Evolutionary conservation across 441 rosid genomes (phyloP).

Genomic region (Corymbia calophylla): DNA sequence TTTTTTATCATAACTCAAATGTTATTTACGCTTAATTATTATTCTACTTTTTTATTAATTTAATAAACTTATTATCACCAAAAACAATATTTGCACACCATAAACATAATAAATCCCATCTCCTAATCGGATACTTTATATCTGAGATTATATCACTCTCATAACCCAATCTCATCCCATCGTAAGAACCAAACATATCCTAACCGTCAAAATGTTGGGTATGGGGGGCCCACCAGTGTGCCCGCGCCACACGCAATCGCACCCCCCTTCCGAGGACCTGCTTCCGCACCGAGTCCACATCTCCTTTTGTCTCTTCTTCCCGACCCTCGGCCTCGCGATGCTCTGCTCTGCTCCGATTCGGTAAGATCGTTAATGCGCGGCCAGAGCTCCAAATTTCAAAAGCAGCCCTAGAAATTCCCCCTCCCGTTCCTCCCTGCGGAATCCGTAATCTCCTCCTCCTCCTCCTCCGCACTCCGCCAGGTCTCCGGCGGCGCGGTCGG

Average conservation of each 20-base stretch:
- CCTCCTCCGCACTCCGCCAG: not conserved
- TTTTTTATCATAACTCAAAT: not conserved
- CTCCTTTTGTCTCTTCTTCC: not conserved
- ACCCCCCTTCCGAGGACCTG: not conserved
- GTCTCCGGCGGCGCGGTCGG: not conserved
- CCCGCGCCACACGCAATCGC: not conserved
- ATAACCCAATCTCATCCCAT: not conserved
- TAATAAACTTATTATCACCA: rapidly evolving
- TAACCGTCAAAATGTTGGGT: not conserved
- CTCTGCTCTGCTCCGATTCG: not conserved
- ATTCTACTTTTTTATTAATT: not conserved
- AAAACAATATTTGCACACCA: not conserved
- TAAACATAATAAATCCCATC: not conserved
- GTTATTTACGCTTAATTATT: not conserved
- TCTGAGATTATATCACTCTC: not conserved
- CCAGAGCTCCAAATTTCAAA: not conserved
- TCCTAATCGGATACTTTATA: no score
- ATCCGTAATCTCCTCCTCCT: not conserved
- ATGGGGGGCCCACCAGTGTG: not conserved
- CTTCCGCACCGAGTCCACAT: not conserved
- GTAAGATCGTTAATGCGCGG: not conserved
- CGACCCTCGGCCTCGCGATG: not conserved
- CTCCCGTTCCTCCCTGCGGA: not conserved
- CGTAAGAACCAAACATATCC: not conserved
- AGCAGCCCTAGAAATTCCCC: not conserved